Evolutionary conservation across 2,329 filamentous ascomycete species (phyloP).

Genomic region (Colletotrichum salicis): DNA sequence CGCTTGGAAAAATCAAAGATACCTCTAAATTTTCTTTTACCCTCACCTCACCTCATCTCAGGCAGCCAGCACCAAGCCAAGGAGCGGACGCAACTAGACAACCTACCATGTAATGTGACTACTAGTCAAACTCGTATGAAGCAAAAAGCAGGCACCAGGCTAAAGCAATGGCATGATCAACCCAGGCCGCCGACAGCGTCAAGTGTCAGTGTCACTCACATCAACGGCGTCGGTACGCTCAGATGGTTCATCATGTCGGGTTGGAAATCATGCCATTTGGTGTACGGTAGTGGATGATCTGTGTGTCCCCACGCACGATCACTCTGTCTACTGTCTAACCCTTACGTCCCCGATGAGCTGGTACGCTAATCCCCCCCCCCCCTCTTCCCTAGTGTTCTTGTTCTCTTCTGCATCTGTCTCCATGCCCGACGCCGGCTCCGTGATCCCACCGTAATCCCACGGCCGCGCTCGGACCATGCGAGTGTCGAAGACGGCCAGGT

Average conservation of each 20-base stretch:
- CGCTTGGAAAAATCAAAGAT: neutral
- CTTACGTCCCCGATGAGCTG: neutral
- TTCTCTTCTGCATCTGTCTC: too few species aligned
- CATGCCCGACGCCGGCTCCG: neutral
- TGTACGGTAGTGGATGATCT: neutral
- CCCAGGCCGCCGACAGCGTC: neutral
- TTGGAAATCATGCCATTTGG: neutral
- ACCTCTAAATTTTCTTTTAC: neutral
- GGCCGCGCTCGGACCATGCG: neutral
- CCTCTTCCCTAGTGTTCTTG: neutral
- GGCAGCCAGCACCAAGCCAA: neutral
- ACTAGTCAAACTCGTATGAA: neutral
- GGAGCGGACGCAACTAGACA: neutral
- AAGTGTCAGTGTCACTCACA: slow-evolving; percentile 3
- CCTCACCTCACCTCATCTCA: neutral
- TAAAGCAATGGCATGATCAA: neutral
- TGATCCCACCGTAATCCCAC: too few species aligned
- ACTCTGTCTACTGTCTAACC: too few species aligned
- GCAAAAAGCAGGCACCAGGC: neutral
- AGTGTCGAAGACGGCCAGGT: neutral
- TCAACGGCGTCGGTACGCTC: neutral
- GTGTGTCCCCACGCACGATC: neutral
- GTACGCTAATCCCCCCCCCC: neutral
- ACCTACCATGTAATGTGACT: neutral
- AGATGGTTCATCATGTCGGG: neutral